Evolutionary conservation across 352 stramenopile species (phyloP), one percentile per base, ranked within the genome.

Genomic region (Pythium sp.): DNA sequence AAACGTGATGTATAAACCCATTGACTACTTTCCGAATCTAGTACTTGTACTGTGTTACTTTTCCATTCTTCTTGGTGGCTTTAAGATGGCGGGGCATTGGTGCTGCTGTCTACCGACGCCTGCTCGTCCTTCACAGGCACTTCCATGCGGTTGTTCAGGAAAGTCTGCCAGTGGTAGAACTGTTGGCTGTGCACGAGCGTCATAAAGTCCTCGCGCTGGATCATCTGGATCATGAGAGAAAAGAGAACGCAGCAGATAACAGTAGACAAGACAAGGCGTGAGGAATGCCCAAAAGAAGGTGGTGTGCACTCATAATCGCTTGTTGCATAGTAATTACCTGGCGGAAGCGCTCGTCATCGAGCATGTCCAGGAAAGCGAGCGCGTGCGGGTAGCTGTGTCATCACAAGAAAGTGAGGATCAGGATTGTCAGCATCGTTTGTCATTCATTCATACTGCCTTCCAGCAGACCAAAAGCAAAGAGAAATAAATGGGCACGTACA

Each of bases 91-190:
- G 59, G 34, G 18, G 59, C 24, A 20, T 6, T 58, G 43, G 18
- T 54, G 9, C 38, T 51, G 24, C 53, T 64, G 1, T 77, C 73
- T 43, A 73, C 65, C 2, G 41, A n/a, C 41, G 41, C 41, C 15
- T 49, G 41, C 5, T 38, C 53, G 20, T 67, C 72, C n/a, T 62
- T 64, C 0, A 66, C 74, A 2, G 75, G 20, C 43, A 79, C 72
- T 28, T 93, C 77, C 54, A 76, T 83, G 22, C 84, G 81, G 61
- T 95, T 92, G 71, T 90, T 94, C 55, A 92, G 76, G 72, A 93
- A 94, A 28, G 89, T 94, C 51, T 95, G 87, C 90, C 90, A 97
- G 64, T 96, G 89, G 70, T 94, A 86, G 73, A 96, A 95, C 77
- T 97, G 90, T 64, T 97, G 90, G 55, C 80, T 79, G 67, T 96